Conservation (phyloP, 208 protist genomes). For the Phytomonas francai region DNA sequence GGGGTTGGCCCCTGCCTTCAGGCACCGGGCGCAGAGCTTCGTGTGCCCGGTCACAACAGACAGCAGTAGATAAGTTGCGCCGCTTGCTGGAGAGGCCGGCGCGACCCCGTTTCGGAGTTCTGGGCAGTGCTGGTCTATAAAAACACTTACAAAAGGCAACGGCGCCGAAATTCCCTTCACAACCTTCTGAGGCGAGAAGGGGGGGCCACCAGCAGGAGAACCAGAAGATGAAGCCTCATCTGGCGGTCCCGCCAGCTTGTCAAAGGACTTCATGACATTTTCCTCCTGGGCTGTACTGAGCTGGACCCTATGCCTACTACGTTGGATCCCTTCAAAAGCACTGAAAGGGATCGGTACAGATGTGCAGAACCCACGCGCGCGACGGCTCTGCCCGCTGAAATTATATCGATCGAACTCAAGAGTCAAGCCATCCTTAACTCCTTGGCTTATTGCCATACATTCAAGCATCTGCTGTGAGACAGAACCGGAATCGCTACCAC, state of each 20-base stretch:
- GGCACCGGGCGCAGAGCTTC: conserved; percentile 51
- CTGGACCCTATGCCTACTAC: conserved; percentile 37
- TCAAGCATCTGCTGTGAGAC: conserved; percentile 14
- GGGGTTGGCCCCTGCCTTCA: conserved; percentile 75
- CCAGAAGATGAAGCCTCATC: neutral
- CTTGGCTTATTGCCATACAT: conserved; percentile 19
- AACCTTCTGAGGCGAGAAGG: conserved; percentile 12
- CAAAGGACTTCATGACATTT: conserved; percentile 57
- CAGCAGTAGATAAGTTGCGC: conserved; percentile 73
- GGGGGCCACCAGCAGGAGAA: conserved; percentile 7
- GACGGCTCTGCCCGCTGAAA: conserved; percentile 21
- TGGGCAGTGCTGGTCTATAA: conserved; percentile 66
- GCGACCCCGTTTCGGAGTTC: conserved; percentile 27
- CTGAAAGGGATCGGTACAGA: conserved; percentile 68
- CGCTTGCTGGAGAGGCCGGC: conserved; percentile 29
- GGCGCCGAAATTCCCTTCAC: conserved; percentile 48
- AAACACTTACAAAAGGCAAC: conserved; percentile 62
- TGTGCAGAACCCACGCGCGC: conserved; percentile 68
- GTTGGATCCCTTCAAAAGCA: conserved; percentile 60
- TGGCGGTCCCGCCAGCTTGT: conserved; percentile 29
- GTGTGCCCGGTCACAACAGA: conserved; percentile 68
- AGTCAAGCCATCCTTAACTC: conserved; percentile 18
- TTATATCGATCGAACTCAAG: conserved; percentile 15
- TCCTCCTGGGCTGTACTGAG: conserved; percentile 45
- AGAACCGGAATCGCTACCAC: neutral